Base-by-base conservation (phyloP, 345 rosid genomes). In the Eucalyptus microcorys region DNA sequence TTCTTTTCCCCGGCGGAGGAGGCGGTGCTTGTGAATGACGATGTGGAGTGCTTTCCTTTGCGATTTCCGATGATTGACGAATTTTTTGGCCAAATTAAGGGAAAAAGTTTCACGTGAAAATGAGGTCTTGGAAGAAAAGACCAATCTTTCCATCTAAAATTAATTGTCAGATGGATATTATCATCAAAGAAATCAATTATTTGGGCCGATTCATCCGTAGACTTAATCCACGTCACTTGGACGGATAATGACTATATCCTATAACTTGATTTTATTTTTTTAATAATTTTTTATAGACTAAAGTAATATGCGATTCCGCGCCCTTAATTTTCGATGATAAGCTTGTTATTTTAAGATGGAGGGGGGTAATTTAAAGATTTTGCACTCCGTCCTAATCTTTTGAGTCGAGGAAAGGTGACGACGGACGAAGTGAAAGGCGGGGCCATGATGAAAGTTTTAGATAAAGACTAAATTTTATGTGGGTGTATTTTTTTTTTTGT, bases 211-310 rank as follows among this genome's bases (percentile, higher is more conserved):
- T 34, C 40, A 71, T 37, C 16, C 43, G 10, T 5, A 2, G 14
- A 34, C 6, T 71, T 34, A 71, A 19, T 71, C 12, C 26, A 34
- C 8, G 3, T 61, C 19, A 32, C 0, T 2, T 4, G 3, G 14
- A 7, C 17, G 0, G 34, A 14, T 15, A 61, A 1, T 13, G 1
- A 80, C 0, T 4, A 37, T 14, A 15, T 34, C 40, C 3, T 83
- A 24, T 6, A 4, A 83, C 2, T 12, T 40, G 2, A 17, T 10
- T 24, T 9, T 4, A 8, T 19, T 40, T 5, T 76, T 79, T 19
- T 52, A 17, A 17, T 7, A n/a, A 32, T 5, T 34, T 34, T 24
- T 79, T 37, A 14, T 37, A 19, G 26, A 43, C 8, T 34, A 80
- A 79, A 80, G 32, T 27, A 17, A 68, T 32, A 68, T 68, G 66